These are phyloP conservation scores for Hydrangea macrophylla DNA, from an alignment of 148 eudicot genomes.

Conservation along the genomic window DNA sequence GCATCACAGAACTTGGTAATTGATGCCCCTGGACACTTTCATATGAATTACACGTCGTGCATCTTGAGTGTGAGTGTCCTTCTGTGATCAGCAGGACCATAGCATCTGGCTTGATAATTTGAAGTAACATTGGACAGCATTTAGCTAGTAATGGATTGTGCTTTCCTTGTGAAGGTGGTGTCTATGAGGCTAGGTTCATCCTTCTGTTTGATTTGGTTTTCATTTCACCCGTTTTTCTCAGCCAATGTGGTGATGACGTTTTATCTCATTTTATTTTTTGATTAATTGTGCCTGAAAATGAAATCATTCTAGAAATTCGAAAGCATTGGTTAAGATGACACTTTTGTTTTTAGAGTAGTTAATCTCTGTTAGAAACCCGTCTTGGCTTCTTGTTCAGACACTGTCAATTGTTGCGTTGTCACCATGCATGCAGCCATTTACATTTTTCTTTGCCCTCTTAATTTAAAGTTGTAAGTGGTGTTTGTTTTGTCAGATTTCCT, in stretches of 20 bases:
- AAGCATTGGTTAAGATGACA: neutral
- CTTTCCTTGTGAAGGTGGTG: neutral
- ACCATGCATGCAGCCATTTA: neutral
- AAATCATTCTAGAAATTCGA: neutral
- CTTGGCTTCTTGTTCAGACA: conserved; percentile 4
- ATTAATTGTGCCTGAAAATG: neutral
- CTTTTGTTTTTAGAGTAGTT: neutral
- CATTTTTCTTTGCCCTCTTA: too few relatives aligned
- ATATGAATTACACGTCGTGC: neutral
- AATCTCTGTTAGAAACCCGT: conserved; percentile 10
- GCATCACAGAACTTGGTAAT: neutral
- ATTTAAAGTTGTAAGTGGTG: too few relatives aligned
- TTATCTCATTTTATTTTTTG: neutral
- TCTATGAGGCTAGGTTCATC: neutral
- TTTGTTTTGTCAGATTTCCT: neutral
- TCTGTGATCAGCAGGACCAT: neutral
- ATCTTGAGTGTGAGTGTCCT: neutral
- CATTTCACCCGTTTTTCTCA: neutral
- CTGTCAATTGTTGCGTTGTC: neutral
- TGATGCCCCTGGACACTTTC: neutral
- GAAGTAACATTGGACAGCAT: neutral
- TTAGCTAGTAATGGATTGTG: neutral
- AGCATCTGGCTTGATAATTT: neutral
- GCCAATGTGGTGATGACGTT: neutral
- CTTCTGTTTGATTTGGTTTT: neutral